These are phyloP conservation scores for Vitis cinerea DNA, from an alignment of 164 flowering plant species.

Conservation along the genomic window DNA sequence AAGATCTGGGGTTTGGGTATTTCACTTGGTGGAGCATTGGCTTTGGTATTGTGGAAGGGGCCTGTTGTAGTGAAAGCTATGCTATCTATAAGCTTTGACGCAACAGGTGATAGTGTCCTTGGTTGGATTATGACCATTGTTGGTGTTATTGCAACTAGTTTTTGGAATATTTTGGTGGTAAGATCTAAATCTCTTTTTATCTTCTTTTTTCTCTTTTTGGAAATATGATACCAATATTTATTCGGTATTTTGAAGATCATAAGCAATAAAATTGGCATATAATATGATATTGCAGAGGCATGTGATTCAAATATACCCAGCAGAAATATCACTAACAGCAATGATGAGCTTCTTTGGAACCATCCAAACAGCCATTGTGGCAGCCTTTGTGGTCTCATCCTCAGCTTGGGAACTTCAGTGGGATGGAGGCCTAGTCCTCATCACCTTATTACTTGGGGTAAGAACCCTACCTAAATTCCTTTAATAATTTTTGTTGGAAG, in stretches of 20 bases:
- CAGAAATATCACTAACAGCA: conserved; percentile 16
- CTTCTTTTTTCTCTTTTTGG: too few relatives aligned
- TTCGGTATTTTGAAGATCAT: too few relatives aligned
- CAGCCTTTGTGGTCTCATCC: conserved; percentile 9
- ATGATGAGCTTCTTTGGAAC: conserved; percentile 22
- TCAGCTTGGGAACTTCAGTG: conserved; percentile 18
- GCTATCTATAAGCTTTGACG: too few relatives aligned
- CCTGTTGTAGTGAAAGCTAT: conserved; percentile 1
- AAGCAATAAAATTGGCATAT: too few relatives aligned
- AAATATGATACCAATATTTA: too few relatives aligned
- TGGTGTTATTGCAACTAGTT: conserved; percentile 7
- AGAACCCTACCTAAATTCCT: too few relatives aligned
- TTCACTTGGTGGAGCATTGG: conserved; percentile 18
- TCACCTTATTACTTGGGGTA: too few relatives aligned
- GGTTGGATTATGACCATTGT: conserved; percentile 3
- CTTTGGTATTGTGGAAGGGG: conserved; percentile 22
- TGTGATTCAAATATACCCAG: conserved; percentile 9
- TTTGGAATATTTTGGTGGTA: conserved; percentile 23
- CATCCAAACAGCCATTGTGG: conserved; percentile 15
- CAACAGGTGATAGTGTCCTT: too few relatives aligned
- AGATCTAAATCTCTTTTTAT: background rate
- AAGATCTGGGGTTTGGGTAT: conserved; percentile 18
- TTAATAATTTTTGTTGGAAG: too few relatives aligned
- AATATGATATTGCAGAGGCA: conserved; percentile 2
- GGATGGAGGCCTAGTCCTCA: conserved; percentile 11